A percentile compares a stretch with the other conserved stretches of the same genome.
phyloP scores from a whole-genome alignment of 2,329 filamentous ascomycete genomes.

The Anisogramma anomala region DNA sequence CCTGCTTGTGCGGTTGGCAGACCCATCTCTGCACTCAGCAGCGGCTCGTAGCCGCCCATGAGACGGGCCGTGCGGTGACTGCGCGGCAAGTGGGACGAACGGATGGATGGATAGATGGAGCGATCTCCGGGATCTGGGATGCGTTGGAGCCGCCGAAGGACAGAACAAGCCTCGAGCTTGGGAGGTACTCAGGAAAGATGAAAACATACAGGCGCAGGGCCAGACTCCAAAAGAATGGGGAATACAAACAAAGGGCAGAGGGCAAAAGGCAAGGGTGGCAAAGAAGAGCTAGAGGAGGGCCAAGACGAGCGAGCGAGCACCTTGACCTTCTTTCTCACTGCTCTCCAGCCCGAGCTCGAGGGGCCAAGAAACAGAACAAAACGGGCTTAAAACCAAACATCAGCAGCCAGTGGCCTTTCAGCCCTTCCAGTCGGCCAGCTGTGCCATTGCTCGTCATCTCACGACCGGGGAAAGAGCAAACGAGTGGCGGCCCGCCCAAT shows the following conservation, averaged over 20 bases:
- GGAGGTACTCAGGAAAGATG: background rate
- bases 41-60: slow-evolving; percentile 14
- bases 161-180: background rate
- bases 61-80: slow-evolving; percentile 6
- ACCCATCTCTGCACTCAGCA: slow-evolving; percentile 6
- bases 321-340: background rate
- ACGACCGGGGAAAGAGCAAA: background rate
- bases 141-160: background rate
- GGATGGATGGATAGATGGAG: background rate
- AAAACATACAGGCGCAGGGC: background rate
- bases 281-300: background rate
- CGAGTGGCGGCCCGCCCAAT: too few relatives aligned
- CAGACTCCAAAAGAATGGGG: background rate
- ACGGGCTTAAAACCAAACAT: slow-evolving; percentile 10
- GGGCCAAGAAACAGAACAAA: slow-evolving; percentile 7
- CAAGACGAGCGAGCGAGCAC: background rate
- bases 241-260: background rate
- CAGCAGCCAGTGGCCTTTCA: slow-evolving; percentile 1
- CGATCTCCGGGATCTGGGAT: slow-evolving; percentile 5
- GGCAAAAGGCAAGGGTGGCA: slow-evolving; percentile 1
- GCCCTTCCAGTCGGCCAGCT: too few relatives aligned
- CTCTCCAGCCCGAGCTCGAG: background rate
- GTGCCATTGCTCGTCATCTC: background rate
- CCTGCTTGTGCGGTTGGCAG: background rate
- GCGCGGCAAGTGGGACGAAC: too few relatives aligned